Base-by-base conservation (phyloP, 2,329 filamentous ascomycete genomes). In the Penicillium olsonii region DNA sequence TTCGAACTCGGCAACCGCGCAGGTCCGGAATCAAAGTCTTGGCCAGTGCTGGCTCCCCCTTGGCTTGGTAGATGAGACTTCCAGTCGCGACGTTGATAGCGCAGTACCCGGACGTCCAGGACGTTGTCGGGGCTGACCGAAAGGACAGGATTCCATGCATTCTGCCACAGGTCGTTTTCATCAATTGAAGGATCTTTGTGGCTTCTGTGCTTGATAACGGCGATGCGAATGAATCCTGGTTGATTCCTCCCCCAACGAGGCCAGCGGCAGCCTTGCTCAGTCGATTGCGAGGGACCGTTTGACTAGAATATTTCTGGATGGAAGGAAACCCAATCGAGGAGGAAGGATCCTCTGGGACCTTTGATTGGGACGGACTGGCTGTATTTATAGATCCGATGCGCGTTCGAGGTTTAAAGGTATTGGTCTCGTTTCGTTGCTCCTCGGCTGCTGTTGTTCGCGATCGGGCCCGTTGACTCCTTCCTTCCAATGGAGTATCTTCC, bases 71-170 rank as follows among this genome's bases (percentile, higher is more conserved):
- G 29, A 78, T 77, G 26, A 78, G 58, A 58, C 74, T 77, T 35
- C 76, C 76, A 8, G 73, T 73, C 22, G 75, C 74, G 45, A 78
- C 76, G 53, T 78, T 78, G 52, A 78, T 78, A 15, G 76, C 75
- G 60, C 76, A 78, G 52, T 78, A 78, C 24, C 75, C 76, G 10
- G 75, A 77, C 31, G 74, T 74, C 76, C 76, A 78, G 37, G 74
- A 61, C 31, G 66, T 66, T 22, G 67, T 71, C 20, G 69, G 65
- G 19, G 73, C 64, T 10, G 68, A 72, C 41, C 75, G 69, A 59
- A 78, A 78, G 33, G 74, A 78, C n/a, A 78, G 69, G 42, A 78
- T 77, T 20, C 76, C 76, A 60, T 78, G 75, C 76, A 78, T 78
- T 48, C 76, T 68, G 42, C 76, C 76, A 61, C 75, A 77, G 2